Conservation (phyloP, 1,284 basidiomycete genomes). For the Leucoagaricus sp. region DNA sequence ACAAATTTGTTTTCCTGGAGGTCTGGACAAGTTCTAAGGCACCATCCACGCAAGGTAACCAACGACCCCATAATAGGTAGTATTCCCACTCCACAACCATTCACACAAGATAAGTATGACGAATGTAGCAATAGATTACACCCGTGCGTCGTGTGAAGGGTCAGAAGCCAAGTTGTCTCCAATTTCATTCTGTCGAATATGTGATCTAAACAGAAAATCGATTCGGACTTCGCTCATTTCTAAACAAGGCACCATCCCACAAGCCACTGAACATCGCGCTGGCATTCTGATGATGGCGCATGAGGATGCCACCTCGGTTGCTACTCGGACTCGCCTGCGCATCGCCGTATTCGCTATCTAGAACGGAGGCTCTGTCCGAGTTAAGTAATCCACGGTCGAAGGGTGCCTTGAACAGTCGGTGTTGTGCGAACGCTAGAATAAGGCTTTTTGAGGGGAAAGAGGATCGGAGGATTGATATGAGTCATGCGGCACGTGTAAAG, state of each 20-base stretch:
- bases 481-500: not conserved
- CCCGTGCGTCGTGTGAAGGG: not conserved
- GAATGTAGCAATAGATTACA: too few relatives aligned
- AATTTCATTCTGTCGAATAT: too few relatives aligned
- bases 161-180: too few relatives aligned
- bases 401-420: constrained; percentile 39
- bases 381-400: constrained; percentile 25
- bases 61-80: not conserved
- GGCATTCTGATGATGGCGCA: not conserved
- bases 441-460: constrained; percentile 34
- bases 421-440: constrained; percentile 39
- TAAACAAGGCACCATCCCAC: constrained; percentile 13
- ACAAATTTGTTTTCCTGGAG: not conserved
- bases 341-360: not conserved
- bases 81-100: not conserved
- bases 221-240: not conserved
- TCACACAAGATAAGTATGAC: not conserved
- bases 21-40: not conserved
- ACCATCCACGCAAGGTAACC: not conserved
- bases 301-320: not conserved
- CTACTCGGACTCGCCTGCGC: too few relatives aligned
- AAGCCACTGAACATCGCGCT: constrained; percentile 4
- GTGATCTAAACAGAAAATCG: constrained; percentile 11
- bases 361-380: not conserved
- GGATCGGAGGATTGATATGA: not conserved